phyloP scores from a whole-genome alignment of 371 early-diverging fungal genomes.

The Thermomucor indicae-seudaticae region DNA sequence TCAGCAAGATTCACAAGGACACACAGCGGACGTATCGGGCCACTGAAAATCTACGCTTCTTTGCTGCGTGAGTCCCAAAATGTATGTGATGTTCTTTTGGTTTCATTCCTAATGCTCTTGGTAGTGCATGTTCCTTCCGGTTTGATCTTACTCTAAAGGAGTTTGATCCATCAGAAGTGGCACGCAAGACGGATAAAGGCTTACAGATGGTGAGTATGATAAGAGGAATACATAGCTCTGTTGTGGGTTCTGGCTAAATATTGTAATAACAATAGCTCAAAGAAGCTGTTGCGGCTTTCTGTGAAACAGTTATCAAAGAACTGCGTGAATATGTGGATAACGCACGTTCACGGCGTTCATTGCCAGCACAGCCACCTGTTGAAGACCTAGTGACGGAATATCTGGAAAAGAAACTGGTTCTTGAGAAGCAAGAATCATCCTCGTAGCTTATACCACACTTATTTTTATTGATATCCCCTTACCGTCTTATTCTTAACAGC shows the following conservation, averaged over 20 bases:
- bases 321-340: conserved; percentile 16
- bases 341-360: conserved; percentile 1
- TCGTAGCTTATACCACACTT: too few species aligned
- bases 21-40: conserved; percentile 60
- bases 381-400: conserved; percentile 10
- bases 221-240: neutral
- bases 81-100: neutral
- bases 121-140: conserved; percentile 58
- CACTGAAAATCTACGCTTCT: conserved; percentile 60
- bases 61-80: conserved; percentile 49
- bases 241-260: too few species aligned
- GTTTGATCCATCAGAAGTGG: conserved; percentile 57
- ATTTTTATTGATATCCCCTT: too few species aligned
- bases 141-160: conserved; percentile 48
- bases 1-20: conserved; percentile 55
- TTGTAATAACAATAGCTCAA: conserved; percentile 8
- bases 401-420: conserved; percentile 15
- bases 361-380: conserved; percentile 13
- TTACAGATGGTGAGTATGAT: neutral
- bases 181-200: conserved; percentile 42
- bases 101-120: neutral
- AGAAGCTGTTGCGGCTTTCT: conserved; percentile 13
- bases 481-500: too few species aligned
- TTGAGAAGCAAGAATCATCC: too few species aligned
- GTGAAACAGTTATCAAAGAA: conserved; percentile 29